phyloP scores from a whole-genome alignment of 495 filamentous ascomycete species.

The Jackrogersella minutella region DNA sequence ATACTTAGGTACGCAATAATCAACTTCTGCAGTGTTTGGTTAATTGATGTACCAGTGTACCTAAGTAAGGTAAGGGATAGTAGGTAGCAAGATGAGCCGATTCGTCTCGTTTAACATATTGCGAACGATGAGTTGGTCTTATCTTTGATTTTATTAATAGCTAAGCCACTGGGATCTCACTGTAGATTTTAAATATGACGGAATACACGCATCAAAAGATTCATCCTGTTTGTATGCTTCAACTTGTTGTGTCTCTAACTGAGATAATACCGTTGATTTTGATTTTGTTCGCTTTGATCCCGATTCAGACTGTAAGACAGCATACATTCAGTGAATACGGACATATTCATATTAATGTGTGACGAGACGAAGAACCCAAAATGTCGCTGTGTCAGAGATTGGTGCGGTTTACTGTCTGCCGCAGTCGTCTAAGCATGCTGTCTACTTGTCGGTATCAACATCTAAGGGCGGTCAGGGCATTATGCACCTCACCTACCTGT shows the following conservation, averaged over 20 bases:
- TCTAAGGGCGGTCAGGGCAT: conserved; percentile 12
- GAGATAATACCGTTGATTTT: background rate
- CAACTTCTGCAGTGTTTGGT: background rate
- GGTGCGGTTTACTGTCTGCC: conserved; percentile 18
- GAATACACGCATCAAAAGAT: conserved; percentile 18
- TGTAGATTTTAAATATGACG: conserved; percentile 20
- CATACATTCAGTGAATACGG: background rate
- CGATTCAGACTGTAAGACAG: background rate
- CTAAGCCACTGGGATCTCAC: background rate
- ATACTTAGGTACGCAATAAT: conserved; percentile 14
- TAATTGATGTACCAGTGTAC: no score
- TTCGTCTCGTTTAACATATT: conserved; percentile 5
- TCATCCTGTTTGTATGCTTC: background rate
- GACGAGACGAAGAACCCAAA: background rate
- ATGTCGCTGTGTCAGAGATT: conserved; percentile 34
- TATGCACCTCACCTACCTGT: background rate
- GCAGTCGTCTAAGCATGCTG: conserved; percentile 7
- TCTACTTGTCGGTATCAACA: background rate
- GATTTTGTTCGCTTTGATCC: background rate
- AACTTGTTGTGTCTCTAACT: background rate
- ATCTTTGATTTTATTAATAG: background rate
- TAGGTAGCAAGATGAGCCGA: background rate
- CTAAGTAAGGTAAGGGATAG: conserved; percentile 1
- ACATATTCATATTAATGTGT: conserved; percentile 12
- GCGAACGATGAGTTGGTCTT: background rate